These are phyloP conservation scores for Lanmaoa rubissima DNA, from an alignment of 768 basidiomycete species.

Conservation along the genomic window DNA sequence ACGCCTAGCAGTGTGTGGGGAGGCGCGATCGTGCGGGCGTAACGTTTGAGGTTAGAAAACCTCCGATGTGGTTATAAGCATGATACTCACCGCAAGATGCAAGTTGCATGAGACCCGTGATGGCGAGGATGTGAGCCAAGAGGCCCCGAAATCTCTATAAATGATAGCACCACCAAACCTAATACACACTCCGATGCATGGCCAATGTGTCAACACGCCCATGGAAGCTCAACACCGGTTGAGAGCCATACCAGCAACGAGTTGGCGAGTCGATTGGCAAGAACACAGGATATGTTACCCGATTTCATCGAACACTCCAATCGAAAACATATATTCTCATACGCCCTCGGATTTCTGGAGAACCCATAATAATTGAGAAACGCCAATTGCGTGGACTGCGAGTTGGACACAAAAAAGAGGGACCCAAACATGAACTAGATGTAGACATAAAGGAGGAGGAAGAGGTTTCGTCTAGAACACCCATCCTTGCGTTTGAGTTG, in stretches of 20 bases:
- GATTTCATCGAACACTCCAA: conserved; percentile 15
- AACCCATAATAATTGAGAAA: conserved; percentile 28
- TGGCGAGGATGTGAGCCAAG: conserved; percentile 8
- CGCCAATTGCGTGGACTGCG: conserved; percentile 26
- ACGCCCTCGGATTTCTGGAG: conserved; percentile 25
- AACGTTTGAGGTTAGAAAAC: neutral
- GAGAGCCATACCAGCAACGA: conserved; percentile 21
- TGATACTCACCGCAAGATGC: conserved; percentile 21
- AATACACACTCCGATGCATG: neutral
- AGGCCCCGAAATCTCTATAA: conserved; percentile 13
- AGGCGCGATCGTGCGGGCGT: neutral
- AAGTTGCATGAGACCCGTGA: conserved; percentile 22
- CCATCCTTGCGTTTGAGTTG: too few relatives aligned
- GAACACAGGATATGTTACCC: conserved; percentile 25
- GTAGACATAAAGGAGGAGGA: conserved; percentile 20
- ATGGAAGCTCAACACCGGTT: neutral
- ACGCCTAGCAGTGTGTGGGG: conserved; percentile 16
- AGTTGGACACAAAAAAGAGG: conserved; percentile 25
- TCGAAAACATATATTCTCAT: conserved; percentile 29
- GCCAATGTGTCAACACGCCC: neutral
- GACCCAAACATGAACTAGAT: conserved; percentile 21
- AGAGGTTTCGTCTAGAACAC: neutral
- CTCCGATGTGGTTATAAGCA: neutral
- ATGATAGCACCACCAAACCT: conserved; percentile 32
- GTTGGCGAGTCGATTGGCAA: conserved; percentile 30